Evolutionary conservation across 106 monocot genomes (phyloP), one percentile per base, ranked within the genome.

Genomic region (Agapanthus africanus): DNA sequence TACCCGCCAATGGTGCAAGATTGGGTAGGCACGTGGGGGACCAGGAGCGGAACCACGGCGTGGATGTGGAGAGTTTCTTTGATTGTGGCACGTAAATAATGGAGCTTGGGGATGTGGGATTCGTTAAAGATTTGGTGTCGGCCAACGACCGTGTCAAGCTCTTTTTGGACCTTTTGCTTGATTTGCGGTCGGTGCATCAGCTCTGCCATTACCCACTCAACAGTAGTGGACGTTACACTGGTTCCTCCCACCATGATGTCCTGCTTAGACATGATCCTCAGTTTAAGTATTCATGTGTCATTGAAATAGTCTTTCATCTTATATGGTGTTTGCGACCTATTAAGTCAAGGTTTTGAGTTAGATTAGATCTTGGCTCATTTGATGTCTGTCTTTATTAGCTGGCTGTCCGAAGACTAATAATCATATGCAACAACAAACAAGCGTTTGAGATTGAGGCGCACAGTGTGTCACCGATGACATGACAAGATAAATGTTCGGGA

Each of bases 201-300:
- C 70, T 74, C 82, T 1, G 82, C 82, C 74, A 78, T 74, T 23
- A 74, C 25, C 73, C 73, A 73, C 47, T 73, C 65, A 0, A 73
- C 34, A 0, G 60, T 63, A 0, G 64, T 65, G 5, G 64, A 70
- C 34, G 54, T 57, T 8, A 56, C 76, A 10, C 71, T 69, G 1
- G 77, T 77, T 23, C 81, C 81, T 63, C 77, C 57, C 38, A 82
- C 72, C 40, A 82, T 73, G 51, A 82, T 77, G 64, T 82, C 81
- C 81, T 82, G 63, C 41, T 30, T 28, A 40, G n/a, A n/a, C n/a
- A n/a, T n/a, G n/a, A n/a, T n/a, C n/a, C n/a, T n/a, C n/a, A n/a
- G n/a, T n/a, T n/a, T n/a, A n/a, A n/a, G n/a, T n/a, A n/a, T n/a
- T n/a, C n/a, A n/a, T n/a, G n/a, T n/a, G n/a, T n/a, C n/a, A n/a